Evolutionary conservation across 257 asterid genomes (phyloP).

Genomic region (Solanum gracilifrons): DNA sequence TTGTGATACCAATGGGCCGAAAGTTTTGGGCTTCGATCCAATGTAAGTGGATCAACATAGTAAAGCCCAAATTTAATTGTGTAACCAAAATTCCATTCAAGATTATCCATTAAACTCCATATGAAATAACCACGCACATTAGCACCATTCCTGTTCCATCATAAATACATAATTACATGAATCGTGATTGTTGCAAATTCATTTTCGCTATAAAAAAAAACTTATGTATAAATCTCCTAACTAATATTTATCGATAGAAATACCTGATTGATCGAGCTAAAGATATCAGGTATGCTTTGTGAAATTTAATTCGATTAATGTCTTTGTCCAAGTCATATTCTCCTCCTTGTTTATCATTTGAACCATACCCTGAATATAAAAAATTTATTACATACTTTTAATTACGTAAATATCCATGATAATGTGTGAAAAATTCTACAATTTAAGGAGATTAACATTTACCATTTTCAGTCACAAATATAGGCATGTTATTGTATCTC

Average conservation of each 20-base stretch:
- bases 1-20: slow-evolving; percentile 59
- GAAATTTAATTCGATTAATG: slow-evolving; percentile 35
- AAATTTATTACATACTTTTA: background rate
- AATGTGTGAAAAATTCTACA: background rate
- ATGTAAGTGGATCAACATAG: slow-evolving; percentile 21
- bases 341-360: slow-evolving; percentile 9
- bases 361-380: slow-evolving; percentile 38
- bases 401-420: background rate
- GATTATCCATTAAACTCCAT: slow-evolving; percentile 67
- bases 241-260: background rate
- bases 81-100: slow-evolving; percentile 58
- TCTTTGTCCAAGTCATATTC: slow-evolving; percentile 25
- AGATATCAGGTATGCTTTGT: slow-evolving; percentile 41
- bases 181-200: background rate
- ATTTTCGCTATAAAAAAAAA: background rate
- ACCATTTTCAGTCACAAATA: slow-evolving; percentile 72
- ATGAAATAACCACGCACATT: slow-evolving; percentile 64
- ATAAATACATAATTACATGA: background rate
- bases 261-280: slow-evolving; percentile 62
- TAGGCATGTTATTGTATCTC: slow-evolving; percentile 60
- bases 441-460: background rate
- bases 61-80: slow-evolving; percentile 38
- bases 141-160: slow-evolving; percentile 37
- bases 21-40: slow-evolving; percentile 38
- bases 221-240: background rate